Conservation (phyloP, 169 alveolate genomes). For the Babesia divergens region DNA sequence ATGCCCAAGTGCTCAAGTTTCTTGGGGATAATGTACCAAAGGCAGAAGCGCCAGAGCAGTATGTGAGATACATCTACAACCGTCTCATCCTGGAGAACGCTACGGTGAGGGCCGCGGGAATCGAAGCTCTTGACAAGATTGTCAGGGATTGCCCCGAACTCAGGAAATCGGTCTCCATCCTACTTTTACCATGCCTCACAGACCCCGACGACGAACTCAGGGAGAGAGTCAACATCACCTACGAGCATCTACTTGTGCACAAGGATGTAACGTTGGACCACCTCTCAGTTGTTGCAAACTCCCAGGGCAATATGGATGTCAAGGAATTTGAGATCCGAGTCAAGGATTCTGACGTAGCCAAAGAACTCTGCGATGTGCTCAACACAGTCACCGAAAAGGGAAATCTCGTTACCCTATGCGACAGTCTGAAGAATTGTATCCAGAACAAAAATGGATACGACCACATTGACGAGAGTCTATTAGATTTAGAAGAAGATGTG, state of each 20-base stretch:
- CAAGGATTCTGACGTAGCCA: conserved; percentile 26
- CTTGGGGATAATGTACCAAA: conserved; percentile 89
- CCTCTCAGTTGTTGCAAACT: not conserved
- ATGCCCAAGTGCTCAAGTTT: conserved; percentile 82
- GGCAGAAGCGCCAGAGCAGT: conserved; percentile 86
- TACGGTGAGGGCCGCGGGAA: conserved; percentile 94
- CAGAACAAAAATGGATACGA: conserved; percentile 23
- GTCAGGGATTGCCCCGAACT: conserved; percentile 73
- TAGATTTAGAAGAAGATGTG: not conserved
- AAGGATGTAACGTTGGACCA: conserved; percentile 23
- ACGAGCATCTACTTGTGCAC: conserved; percentile 43
- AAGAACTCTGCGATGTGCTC: conserved; percentile 30
- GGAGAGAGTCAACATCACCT: conserved; percentile 70
- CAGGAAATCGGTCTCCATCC: conserved; percentile 64
- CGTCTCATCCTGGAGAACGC: conserved; percentile 94
- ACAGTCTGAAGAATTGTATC: conserved; percentile 6
- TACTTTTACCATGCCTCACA: conserved; percentile 63
- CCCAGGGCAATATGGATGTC: not conserved
- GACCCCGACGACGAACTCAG: conserved; percentile 80
- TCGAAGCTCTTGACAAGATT: conserved; percentile 91
- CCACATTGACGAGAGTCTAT: not conserved
- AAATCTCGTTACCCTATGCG: not conserved
- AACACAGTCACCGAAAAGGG: conserved; percentile 13
- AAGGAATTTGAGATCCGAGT: conserved; percentile 30
- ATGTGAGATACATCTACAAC: conserved; percentile 93